Evolutionary conservation across 495 filamentous ascomycete species (phyloP).

Genomic region (Cryomyces minteri): DNA sequence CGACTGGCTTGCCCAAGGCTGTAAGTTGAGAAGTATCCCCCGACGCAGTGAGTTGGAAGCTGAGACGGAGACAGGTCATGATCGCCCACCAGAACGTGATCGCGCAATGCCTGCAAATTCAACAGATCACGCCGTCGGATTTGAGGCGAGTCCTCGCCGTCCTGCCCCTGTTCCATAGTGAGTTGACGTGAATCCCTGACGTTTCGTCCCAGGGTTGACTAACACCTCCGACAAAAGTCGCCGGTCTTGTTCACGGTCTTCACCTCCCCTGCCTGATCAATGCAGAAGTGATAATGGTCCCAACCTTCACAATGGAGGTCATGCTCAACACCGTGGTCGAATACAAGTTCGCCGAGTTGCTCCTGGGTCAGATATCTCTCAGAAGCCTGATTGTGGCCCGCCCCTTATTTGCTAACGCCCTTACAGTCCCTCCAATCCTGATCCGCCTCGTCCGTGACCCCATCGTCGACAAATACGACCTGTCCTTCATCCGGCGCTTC

Average conservation of each 20-base stretch:
- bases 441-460: constrained; percentile 48
- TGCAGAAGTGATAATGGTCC: constrained; percentile 38
- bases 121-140: constrained; percentile 26
- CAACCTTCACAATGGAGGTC: constrained; percentile 33
- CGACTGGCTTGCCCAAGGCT: constrained; percentile 31
- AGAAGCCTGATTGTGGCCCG: no score
- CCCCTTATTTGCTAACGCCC: no score
- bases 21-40: constrained; percentile 13
- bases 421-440: constrained; percentile 42
- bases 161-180: constrained; percentile 34
- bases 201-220: constrained; percentile 17
- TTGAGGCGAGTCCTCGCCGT: constrained; percentile 32
- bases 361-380: constrained; percentile 18
- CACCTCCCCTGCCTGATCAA: constrained; percentile 40
- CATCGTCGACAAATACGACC: constrained; percentile 40
- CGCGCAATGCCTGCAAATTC: constrained; percentile 39
- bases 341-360: constrained; percentile 36
- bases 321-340: constrained; percentile 35
- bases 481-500: constrained; percentile 31
- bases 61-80: constrained; percentile 26
- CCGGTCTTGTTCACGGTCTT: constrained; percentile 39
- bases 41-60: constrained; percentile 1
- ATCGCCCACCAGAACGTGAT: constrained; percentile 45
- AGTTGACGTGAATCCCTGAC: background rate
- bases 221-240: constrained; percentile 19